Percentiles rank a stretch among this genome's conserved stretches.
Conservation (phyloP, 495 filamentous ascomycete genomes). For the Xylaria grammica region DNA sequence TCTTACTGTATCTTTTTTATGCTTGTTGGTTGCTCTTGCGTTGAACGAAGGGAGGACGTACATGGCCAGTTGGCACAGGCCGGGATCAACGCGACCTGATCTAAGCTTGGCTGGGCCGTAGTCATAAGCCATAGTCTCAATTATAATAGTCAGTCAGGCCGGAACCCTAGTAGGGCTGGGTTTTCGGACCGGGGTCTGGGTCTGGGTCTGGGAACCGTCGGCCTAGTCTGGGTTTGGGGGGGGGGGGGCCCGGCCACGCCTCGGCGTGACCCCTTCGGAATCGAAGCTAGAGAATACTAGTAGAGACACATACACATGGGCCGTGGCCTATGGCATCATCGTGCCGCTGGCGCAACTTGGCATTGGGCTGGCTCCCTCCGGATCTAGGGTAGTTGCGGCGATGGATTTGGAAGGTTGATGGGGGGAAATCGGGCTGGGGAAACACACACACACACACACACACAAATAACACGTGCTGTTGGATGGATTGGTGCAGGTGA, state of each 20-base stretch:
- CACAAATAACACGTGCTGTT: too few species aligned
- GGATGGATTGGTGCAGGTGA: too few species aligned
- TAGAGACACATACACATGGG: too few species aligned
- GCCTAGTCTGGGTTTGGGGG: too few species aligned
- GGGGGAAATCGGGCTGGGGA: too few species aligned
- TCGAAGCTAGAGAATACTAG: neutral
- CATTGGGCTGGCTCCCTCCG: neutral
- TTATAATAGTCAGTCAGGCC: constrained; percentile 6
- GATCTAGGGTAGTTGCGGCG: too few species aligned
- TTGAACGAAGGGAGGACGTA: neutral
- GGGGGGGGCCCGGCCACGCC: neutral
- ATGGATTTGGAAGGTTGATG: too few species aligned
- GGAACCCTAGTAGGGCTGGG: neutral
- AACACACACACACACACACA: too few species aligned
- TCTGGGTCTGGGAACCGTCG: neutral
- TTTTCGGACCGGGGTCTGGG: constrained; percentile 1
- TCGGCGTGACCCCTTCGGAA: neutral
- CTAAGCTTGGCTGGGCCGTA: constrained; percentile 1
- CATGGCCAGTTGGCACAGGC: constrained; percentile 10
- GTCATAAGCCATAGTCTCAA: too few species aligned
- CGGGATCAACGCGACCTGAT: constrained; percentile 11
- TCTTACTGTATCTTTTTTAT: constrained; percentile 5
- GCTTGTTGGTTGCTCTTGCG: constrained; percentile 17
- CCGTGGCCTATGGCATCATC: constrained; percentile 1
- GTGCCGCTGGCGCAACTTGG: neutral